These are phyloP conservation scores for Aspergillus persii DNA, from an alignment of 2,329 filamentous ascomycete species.

Conservation along the genomic window DNA sequence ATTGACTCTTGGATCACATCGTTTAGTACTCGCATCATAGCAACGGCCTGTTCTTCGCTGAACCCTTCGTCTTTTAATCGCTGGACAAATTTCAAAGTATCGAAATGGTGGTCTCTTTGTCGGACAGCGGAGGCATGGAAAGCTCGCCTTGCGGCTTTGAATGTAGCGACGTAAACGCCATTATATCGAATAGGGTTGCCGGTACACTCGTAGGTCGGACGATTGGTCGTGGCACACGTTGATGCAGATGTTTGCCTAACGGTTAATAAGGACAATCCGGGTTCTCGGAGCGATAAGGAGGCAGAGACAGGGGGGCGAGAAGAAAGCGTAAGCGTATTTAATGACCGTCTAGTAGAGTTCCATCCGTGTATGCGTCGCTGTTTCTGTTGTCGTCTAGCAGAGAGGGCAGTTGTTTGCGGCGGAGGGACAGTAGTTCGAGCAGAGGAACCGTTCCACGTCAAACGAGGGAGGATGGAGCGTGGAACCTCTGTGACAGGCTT, in stretches of 20 bases:
- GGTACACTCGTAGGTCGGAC: conserved; percentile 17
- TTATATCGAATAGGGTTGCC: conserved; percentile 43
- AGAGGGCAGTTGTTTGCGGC: conserved; percentile 25
- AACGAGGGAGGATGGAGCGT: conserved; percentile 41
- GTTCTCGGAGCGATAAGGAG: conserved; percentile 15
- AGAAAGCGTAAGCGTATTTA: conserved; percentile 13
- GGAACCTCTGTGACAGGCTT: conserved; percentile 45
- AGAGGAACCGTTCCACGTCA: conserved; percentile 42
- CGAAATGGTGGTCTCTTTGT: conserved; percentile 86
- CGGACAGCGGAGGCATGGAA: conserved; percentile 66
- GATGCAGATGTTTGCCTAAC: conserved; percentile 18
- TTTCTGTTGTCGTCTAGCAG: conserved; percentile 22
- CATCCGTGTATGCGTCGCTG: conserved; percentile 22
- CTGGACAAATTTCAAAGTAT: conserved; percentile 96
- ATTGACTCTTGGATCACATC: conserved; percentile 98
- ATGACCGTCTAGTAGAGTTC: conserved; percentile 22
- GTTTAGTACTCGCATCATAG: conserved; percentile 97
- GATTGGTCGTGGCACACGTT: conserved; percentile 7
- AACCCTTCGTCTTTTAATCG: conserved; percentile 86
- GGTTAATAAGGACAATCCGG: conserved; percentile 16
- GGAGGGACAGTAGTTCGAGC: conserved; percentile 30
- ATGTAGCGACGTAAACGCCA: conserved; percentile 48
- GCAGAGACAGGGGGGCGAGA: conserved; percentile 15
- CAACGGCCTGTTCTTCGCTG: conserved; percentile 89
- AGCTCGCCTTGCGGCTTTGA: conserved; percentile 40